These are phyloP conservation scores for Xylariaceae sp. DNA, from an alignment of 2,329 filamentous ascomycete species.

Conservation along the genomic window DNA sequence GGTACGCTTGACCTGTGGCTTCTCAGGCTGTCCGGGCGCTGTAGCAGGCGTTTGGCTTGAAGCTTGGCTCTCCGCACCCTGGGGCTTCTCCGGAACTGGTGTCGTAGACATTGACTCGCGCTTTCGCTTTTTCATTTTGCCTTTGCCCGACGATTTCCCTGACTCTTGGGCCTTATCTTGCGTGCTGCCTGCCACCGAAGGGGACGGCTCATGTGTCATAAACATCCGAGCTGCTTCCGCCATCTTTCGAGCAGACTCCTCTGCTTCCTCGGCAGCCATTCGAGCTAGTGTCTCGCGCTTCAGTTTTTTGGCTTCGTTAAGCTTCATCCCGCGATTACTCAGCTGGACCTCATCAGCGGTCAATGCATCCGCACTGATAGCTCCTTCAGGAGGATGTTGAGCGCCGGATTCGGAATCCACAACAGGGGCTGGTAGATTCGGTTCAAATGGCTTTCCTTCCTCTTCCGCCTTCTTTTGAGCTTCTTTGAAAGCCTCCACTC, in stretches of 20 bases:
- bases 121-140: slow-evolving; percentile 40
- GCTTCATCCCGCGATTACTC: slow-evolving; percentile 69
- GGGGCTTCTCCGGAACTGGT: slow-evolving; percentile 28
- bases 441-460: slow-evolving; percentile 57
- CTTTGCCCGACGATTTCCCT: slow-evolving; percentile 22
- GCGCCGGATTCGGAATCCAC: slow-evolving; percentile 47
- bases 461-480: slow-evolving; percentile 62
- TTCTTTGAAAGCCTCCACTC: slow-evolving; percentile 54
- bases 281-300: slow-evolving; percentile 62
- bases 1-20: slow-evolving; percentile 43
- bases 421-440: slow-evolving; percentile 35
- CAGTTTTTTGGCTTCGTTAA: slow-evolving; percentile 72
- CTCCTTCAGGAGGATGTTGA: slow-evolving; percentile 52
- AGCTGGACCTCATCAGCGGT: slow-evolving; percentile 57
- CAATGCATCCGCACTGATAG: slow-evolving; percentile 52
- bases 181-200: slow-evolving; percentile 25
- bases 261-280: slow-evolving; percentile 57
- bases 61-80: slow-evolving; percentile 19
- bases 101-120: slow-evolving; percentile 35
- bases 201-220: slow-evolving; percentile 32
- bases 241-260: slow-evolving; percentile 51
- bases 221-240: slow-evolving; percentile 43
- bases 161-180: slow-evolving; percentile 32
- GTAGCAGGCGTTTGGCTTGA: slow-evolving; percentile 15
- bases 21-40: slow-evolving; percentile 22